A percentile compares a stretch with the other conserved stretches of the same genome.
These are phyloP conservation scores for Penicillium roqueforti DNA, from an alignment of 495 filamentous ascomycete species.

Conservation along the genomic window DNA sequence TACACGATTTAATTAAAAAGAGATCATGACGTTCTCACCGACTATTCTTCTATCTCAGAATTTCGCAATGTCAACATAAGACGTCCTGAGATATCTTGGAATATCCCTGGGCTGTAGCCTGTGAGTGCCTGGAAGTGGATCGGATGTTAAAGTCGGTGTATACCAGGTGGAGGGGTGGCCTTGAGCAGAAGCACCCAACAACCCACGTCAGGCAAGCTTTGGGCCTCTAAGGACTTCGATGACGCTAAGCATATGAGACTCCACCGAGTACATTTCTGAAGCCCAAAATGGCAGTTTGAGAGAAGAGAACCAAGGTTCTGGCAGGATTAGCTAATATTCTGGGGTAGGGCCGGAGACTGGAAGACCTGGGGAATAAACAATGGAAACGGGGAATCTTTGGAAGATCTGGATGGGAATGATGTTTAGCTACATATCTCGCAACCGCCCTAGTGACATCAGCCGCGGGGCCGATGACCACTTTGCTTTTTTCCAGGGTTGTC, in stretches of 20 bases:
- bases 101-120: neutral
- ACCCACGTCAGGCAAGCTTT: neutral
- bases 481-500: constrained; percentile 6
- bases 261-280: neutral
- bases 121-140: neutral
- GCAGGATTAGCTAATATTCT: neutral
- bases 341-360: neutral
- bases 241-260: neutral
- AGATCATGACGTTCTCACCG: too few species aligned
- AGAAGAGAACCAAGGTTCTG: constrained; percentile 2
- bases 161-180: neutral
- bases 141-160: neutral
- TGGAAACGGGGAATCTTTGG: too few species aligned
- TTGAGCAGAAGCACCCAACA: neutral
- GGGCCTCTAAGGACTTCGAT: neutral
- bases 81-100: too few species aligned
- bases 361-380: neutral
- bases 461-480: constrained; percentile 19
- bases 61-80: too few species aligned
- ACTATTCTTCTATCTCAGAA: too few species aligned
- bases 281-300: neutral
- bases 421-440: too few species aligned
- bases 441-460: constrained; percentile 23
- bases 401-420: too few species aligned
- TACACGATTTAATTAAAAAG: too few species aligned